Percentiles rank a stretch among this genome's conserved stretches.
phyloP scores from a whole-genome alignment of 768 basidiomycete species.

The Amanita exitialis region DNA sequence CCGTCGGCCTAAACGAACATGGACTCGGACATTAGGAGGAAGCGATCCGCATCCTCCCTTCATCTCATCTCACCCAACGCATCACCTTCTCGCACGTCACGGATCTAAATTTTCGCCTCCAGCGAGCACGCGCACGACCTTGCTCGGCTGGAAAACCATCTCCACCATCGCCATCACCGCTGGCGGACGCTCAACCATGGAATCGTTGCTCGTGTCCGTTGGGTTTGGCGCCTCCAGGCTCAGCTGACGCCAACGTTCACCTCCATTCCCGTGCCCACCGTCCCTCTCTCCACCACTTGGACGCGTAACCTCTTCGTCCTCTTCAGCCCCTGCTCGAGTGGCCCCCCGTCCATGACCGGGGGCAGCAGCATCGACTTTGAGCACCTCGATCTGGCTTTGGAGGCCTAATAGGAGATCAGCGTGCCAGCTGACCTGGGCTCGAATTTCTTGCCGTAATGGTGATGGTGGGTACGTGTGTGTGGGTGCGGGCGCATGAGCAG shows the following conservation, averaged over 20 bases:
- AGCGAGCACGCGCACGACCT: conserved; percentile 69
- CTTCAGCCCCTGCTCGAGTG: conserved; percentile 19
- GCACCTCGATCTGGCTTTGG: conserved; percentile 38
- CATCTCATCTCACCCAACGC: no score
- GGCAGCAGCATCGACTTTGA: conserved; percentile 42
- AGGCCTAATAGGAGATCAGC: no score
- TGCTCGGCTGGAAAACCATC: conserved; percentile 60
- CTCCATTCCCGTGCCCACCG: conserved; percentile 11
- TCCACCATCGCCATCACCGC: conserved; percentile 81
- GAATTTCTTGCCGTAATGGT: no score
- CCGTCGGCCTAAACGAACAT: no score
- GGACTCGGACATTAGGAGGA: no score
- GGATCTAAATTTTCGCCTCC: conserved; percentile 76
- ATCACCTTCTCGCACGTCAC: background rate
- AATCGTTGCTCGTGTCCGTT: conserved; percentile 12
- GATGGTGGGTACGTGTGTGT: no score
- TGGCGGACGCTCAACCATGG: conserved; percentile 75
- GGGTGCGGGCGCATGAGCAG: no score
- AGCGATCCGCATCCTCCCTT: no score
- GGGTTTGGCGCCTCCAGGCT: no score
- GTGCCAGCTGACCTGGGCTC: no score
- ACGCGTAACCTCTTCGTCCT: background rate
- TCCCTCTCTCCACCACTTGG: background rate
- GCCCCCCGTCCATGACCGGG: conserved; percentile 23
- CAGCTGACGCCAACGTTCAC: conserved; percentile 6